These are phyloP conservation scores for Cystofilobasidium ferigula DNA, from an alignment of 768 basidiomycete species.

Conservation along the genomic window DNA sequence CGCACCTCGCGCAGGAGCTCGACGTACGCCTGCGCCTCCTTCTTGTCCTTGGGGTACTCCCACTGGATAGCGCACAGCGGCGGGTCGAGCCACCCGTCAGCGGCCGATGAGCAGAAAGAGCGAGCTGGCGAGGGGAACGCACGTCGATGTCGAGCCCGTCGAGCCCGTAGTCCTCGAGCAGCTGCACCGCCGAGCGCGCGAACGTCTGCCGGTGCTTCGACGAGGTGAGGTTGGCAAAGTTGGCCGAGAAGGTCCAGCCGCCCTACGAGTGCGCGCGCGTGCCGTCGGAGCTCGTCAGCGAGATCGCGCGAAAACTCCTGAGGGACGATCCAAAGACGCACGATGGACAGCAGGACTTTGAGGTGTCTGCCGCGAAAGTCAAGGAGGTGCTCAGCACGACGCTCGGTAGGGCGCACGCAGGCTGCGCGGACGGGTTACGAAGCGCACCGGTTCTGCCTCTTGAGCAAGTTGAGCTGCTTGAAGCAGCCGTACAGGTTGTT, in stretches of 20 bases:
- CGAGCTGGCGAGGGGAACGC: conserved; percentile 36
- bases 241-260: conserved; percentile 63
- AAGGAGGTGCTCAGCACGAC: conserved; percentile 51
- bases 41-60: conserved; percentile 73
- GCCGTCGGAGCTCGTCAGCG: background rate
- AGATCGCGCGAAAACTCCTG: background rate
- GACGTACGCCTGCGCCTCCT: conserved; percentile 72
- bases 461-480: conserved; percentile 82
- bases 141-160: conserved; percentile 85
- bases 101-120: background rate
- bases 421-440: too few relatives aligned
- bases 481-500: conserved; percentile 69
- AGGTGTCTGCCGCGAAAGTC: conserved; percentile 37
- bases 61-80: conserved; percentile 38
- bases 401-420: too few relatives aligned
- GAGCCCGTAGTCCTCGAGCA: conserved; percentile 82
- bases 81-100: background rate
- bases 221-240: conserved; percentile 66
- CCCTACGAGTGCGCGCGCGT: background rate
- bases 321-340: conserved; percentile 26
- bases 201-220: conserved; percentile 58
- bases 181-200: conserved; percentile 61
- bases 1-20: conserved; percentile 68
- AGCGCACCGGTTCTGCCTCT: conserved; percentile 60
- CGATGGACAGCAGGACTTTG: conserved; percentile 66